Evolutionary conservation across 768 basidiomycete species (phyloP), one percentile per base, ranked within the genome.

Genomic region (Hemileccinum rubropunctum): DNA sequence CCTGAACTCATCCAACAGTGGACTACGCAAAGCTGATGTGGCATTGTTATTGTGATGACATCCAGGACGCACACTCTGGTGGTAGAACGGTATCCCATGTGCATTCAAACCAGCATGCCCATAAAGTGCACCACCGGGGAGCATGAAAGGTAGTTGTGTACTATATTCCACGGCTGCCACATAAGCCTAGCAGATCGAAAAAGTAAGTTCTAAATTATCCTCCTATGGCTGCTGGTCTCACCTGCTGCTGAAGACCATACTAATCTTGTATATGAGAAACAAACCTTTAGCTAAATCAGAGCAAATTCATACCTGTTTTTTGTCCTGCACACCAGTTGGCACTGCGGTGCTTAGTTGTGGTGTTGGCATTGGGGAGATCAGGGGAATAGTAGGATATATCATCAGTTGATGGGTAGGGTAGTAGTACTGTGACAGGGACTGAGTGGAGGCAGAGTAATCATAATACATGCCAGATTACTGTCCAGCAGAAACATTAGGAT

Each of bases 371-470:
- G 81, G 75, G 6, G 82, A 80, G 46, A 78, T 76, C 23, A 76
- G 67, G 13, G 78, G 71, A 23, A 75, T 73, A 12, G 73, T 64
- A 50, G 80, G 76, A 64, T 82, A 86, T 51, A 86, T 70, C 61
- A 86, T 73, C 6, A 79, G 68, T 59, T 83, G 84, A 52, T 73
- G 75, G 13, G 77, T 59, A 26, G 80, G 73, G 59, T 82, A 85
- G 60, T 75, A 88, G 60, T 75, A 87, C 52, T 80, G 84, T 12
- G 83, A 79, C 11, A 76, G 70, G 4, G 77, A 73, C 38, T 77
- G 75, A 40, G 74, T 68, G 13, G 72, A 59, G 15, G 70, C 71
- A 43, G 73, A 63, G 57, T 80, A 87, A 58, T 84, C 83, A 45
- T 80, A 86, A 66, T 79, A 86, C 45, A 81, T 53, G 33, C 74